Percentiles rank a stretch among this genome's conserved stretches.
phyloP scores from a whole-genome alignment of 768 basidiomycete species.

The Hysterangium stoloniferum region DNA sequence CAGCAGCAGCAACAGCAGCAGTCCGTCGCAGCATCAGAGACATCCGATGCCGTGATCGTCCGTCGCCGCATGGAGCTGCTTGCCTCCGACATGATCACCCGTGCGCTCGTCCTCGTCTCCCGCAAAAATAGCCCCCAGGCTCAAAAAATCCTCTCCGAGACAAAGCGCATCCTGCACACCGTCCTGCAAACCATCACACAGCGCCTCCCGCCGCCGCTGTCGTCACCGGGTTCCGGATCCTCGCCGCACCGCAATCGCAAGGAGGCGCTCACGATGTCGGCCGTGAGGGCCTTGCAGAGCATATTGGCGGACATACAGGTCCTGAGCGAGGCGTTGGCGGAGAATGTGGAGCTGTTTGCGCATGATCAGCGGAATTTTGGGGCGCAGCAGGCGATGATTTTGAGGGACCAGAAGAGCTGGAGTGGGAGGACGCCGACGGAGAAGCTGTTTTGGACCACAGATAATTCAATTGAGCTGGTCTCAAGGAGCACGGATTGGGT shows the following conservation, averaged over 20 bases:
- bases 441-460: slow-evolving; percentile 85
- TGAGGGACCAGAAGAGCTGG: slow-evolving; percentile 95
- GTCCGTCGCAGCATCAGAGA: slow-evolving; percentile 33
- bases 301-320: slow-evolving; percentile 84
- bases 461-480: slow-evolving; percentile 82
- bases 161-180: slow-evolving; percentile 86
- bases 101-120: slow-evolving; percentile 86
- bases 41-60: slow-evolving; percentile 82
- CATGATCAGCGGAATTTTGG: slow-evolving; percentile 93
- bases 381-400: slow-evolving; percentile 97
- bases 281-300: slow-evolving; percentile 76
- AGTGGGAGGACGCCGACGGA: slow-evolving; percentile 87
- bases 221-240: slow-evolving; percentile 27
- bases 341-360: slow-evolving; percentile 87
- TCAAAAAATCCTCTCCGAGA: slow-evolving; percentile 83
- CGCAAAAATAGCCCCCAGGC: slow-evolving; percentile 88
- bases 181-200: slow-evolving; percentile 81
- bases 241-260: slow-evolving; percentile 63
- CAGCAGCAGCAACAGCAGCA: slow-evolving; percentile 22
- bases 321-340: slow-evolving; percentile 80
- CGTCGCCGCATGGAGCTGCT: slow-evolving; percentile 94
- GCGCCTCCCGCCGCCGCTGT: slow-evolving; percentile 51
- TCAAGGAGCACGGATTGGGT: slow-evolving; percentile 85
- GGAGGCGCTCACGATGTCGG: slow-evolving; percentile 63
- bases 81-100: slow-evolving; percentile 95